Evolutionary conservation across 1,284 basidiomycete genomes (phyloP).

Genomic region (Filobasidium uniguttulatum): DNA sequence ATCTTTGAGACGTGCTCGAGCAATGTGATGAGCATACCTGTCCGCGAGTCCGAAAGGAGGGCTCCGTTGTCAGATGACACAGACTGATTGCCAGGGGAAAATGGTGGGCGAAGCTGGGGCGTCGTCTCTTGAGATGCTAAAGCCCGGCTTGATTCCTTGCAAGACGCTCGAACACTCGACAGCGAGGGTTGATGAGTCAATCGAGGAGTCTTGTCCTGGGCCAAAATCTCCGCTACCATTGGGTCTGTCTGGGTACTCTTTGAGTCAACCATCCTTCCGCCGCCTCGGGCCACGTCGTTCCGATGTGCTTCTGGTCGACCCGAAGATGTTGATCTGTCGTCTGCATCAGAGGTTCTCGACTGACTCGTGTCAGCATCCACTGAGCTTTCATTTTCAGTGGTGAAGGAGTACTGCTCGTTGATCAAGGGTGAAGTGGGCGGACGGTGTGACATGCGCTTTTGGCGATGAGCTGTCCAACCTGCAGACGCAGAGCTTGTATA

Average conservation of each 20-base stretch:
- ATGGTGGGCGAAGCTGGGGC: slow-evolving; percentile 12
- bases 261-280: background rate
- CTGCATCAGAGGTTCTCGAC: background rate
- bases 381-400: background rate
- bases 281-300: background rate
- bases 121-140: slow-evolving; percentile 16
- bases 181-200: background rate
- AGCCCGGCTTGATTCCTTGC: background rate
- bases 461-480: background rate
- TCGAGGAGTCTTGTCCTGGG: background rate
- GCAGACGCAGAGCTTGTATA: background rate
- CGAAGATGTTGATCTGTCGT: background rate
- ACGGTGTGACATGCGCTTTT: background rate
- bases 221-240: background rate
- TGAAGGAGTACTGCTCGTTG: slow-evolving; percentile 3
- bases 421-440: slow-evolving; percentile 10
- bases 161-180: slow-evolving; percentile 9
- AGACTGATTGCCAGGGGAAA: slow-evolving; percentile 5
- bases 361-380: background rate
- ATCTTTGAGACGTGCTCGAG: slow-evolving; percentile 59
- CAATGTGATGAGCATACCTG: slow-evolving; percentile 44
- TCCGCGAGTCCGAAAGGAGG: slow-evolving; percentile 20
- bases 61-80: slow-evolving; percentile 15
- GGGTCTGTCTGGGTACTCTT: slow-evolving; percentile 5
- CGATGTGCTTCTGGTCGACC: background rate